Base-by-base conservation (phyloP, 1,284 basidiomycete species). In the Naganishia liquefaciens region DNA sequence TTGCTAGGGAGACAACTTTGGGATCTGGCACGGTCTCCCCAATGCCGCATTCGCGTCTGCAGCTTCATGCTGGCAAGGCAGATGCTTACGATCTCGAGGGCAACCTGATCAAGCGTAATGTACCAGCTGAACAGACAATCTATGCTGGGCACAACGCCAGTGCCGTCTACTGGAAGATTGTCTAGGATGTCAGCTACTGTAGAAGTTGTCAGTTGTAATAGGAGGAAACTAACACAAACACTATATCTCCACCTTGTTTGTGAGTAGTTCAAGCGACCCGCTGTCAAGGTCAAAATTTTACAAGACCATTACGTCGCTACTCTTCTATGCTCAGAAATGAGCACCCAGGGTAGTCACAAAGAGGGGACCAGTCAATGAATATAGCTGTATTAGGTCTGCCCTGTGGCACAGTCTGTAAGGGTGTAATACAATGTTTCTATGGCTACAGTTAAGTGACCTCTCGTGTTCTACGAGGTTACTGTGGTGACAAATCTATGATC, bases 101-200 rank as follows among this genome's bases (percentile, higher is more conserved):
- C 3, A 84, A 83, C 65, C 77, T 86, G 23, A 88, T 88, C 84
- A 85, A 85, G 75, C 81, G 81, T 68, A 83, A 82, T 54, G 85
- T 88, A 21, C 80, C 82, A 62, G 87, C 90, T 28, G 86, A 90
- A 76, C 89, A 93, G 77, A 80, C 81, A 27, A 84, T 86, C 7
- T 82, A 86, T 15, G 78, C 79, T 2, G 80, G 78, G 0, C 77
- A 70, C 42, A 84, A 84, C 51, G 86, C 82, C 69, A 88, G 86
- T 67, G 80, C 85, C 50, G 81, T 91, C 23, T 92, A 90, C 73
- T 90, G 89, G 87, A 60, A 60, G 57, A 60, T 60, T 27, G 46
- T 46, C 3, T 25, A 21, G n/a, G 47, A 15, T 27, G 25, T 5
- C 7, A 37, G 33, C 2, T 9, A 13, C 3, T 13, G 33, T 37